A percentile compares a stretch with the other conserved stretches of the same genome.
phyloP scores from a whole-genome alignment of 495 filamentous ascomycete species.

The Hypoxylon cercidicola region DNA sequence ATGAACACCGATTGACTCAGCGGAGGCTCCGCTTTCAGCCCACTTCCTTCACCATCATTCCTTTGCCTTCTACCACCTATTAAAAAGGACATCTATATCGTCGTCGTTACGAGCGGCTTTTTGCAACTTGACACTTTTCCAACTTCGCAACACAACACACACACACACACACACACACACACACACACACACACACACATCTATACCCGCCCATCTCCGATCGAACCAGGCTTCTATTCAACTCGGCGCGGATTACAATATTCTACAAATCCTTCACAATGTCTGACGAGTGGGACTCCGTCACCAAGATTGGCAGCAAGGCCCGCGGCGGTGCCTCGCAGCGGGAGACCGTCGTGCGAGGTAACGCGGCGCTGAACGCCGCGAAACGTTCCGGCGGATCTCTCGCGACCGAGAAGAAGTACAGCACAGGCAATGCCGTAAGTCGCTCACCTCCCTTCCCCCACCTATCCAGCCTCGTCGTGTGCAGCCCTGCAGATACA shows the following conservation, averaged over 20 bases:
- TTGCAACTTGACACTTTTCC: conserved; percentile 7
- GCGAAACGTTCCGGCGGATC: conserved; percentile 81
- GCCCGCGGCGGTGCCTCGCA: conserved; percentile 67
- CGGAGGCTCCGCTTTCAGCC: conserved; percentile 46
- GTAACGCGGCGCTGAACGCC: conserved; percentile 88
- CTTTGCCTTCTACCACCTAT: conserved; percentile 45
- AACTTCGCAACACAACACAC: neutral
- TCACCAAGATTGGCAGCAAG: conserved; percentile 94
- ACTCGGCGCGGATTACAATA: too few relatives aligned
- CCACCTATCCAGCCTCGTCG: neutral
- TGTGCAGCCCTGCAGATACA: too few relatives aligned
- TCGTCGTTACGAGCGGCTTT: conserved; percentile 25
- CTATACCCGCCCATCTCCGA: neutral
- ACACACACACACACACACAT: too few relatives aligned
- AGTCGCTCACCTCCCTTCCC: conserved; percentile 49
- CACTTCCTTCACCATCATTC: conserved; percentile 49
- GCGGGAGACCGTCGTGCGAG: conserved; percentile 87
- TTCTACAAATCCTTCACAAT: conserved; percentile 48
- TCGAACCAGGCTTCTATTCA: neutral
- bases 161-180: too few relatives aligned
- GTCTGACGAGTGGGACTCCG: conserved; percentile 83
- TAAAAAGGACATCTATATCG: conserved; percentile 39
- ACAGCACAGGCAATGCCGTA: conserved; percentile 77
- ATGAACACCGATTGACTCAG: conserved; percentile 46
- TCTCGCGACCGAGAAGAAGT: conserved; percentile 95